Base-by-base conservation (phyloP, 129 eudicot species). In the Tagetes patula region DNA sequence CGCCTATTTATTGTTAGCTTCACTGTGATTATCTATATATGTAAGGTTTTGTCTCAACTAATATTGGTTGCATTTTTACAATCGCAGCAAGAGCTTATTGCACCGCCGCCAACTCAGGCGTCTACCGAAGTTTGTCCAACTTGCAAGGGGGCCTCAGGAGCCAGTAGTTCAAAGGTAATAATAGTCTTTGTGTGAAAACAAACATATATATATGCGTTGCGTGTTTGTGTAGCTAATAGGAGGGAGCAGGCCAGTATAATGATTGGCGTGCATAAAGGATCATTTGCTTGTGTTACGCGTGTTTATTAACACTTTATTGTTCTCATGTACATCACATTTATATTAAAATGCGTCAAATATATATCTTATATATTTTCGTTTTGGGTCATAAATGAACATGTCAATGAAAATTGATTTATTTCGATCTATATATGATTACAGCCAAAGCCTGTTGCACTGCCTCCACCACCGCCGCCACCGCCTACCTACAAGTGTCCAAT, bases 401-500 rank as follows among this genome's bases (percentile, higher is more conserved):
- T 40, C 45, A 48, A 49, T 10, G 61, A 6, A 30, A 62, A 61
- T 11, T 61, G 55, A 39, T 61, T 70, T 75, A 20, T 20, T 20
- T 20, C 27, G 27, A n/a, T 32, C 62, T 70, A 34, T 61, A 33
- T 53, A 63, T 20, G 27, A 50, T 14, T 63, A 77, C 58, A 63
- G 46, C 3, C 27, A 20, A 36, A 42, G 32, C 41, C 70, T 27
- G 63, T 58, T 32, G 53, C 27, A 20, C 27, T 20, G 27, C 27
- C 27, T 20, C 27, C 27, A 13, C 74, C 60, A 3, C 80, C 74
- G 1, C 85, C 85, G 6, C 69, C 56, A 14, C 74, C 49, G 34
- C 85, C 76, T 20, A 41, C 81, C 3, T 79, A 72, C 66, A 79
- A n/a, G 13, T 87, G 89, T 77, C 87, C 89, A 45, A 65, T 87